Base-by-base conservation (phyloP, 345 rosid species). In the Abelmoschus esculentus region DNA sequence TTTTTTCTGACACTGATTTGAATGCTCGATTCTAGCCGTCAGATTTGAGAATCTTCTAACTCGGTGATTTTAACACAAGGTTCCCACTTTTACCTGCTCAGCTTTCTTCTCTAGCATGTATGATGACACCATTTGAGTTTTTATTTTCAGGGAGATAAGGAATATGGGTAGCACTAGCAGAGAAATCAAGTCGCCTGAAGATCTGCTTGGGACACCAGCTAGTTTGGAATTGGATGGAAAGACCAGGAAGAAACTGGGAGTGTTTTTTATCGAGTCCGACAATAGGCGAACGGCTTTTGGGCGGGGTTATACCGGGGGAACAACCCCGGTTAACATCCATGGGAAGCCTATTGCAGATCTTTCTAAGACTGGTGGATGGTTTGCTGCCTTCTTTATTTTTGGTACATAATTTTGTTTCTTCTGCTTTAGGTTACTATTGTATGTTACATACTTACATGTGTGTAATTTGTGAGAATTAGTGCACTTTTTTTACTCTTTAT, bases 291-390 rank as follows among this genome's bases (percentile, higher is more conserved):
- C 82, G 72, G 85, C 96, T 46, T 81, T 88, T 9, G 91, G 96
- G 36, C 95, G 92, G 18, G 93, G 96, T 40, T 88, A 88, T 76
- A 86, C 90, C 2, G 96, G 91, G 60, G 97, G 98, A 59, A 84
- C 90, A 38, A 86, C 91, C 6, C 98, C 97, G 0, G 97, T 93
- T 53, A 79, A 93, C 69, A 80, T 93, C 67, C 90, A 67, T 29
- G 93, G 96, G 17, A 90, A 93, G 73, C 97, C 96, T 55, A 90
- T 93, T 28, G 18, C 87, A 1, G 87, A 93, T 75, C 96, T 90
- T 63, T 85, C 97, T 0, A 87, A 79, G 78, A 90, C 98, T 4
- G 98, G 97, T 22, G 97, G 98, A 60, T 90, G 98, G 98, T 64
- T 80, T 46, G 98, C 97, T 6, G 93, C 97, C 73, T 61, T 89